Evolutionary conservation across 2,329 filamentous ascomycete genomes (phyloP).

Genomic region (Aurifilum marmelostoma): DNA sequence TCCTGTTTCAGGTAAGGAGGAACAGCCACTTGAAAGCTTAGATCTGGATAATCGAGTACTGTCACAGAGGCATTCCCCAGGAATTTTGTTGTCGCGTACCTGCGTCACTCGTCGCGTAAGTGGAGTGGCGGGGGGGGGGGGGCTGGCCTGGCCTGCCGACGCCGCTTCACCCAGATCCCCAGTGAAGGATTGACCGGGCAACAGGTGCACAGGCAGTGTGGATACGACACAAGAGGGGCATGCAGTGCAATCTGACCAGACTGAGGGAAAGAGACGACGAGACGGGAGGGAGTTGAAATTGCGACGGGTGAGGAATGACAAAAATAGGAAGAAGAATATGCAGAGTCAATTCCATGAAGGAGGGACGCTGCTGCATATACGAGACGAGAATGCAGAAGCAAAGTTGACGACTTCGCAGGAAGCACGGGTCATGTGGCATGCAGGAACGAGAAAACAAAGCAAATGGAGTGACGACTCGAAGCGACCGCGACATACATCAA

Average conservation of each 20-base stretch:
- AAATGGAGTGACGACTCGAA: not conserved
- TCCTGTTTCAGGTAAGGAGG: constrained; percentile 5
- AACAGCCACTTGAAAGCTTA: not conserved
- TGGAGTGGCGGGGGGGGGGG: not conserved
- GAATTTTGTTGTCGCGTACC: constrained; percentile 13
- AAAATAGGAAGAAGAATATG: not conserved
- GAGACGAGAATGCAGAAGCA: not conserved
- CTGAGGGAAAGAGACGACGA: not conserved
- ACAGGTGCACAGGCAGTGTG: constrained; percentile 14
- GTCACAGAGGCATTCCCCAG: not conserved
- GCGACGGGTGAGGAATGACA: not conserved
- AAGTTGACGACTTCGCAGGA: not conserved
- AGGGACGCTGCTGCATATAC: constrained; percentile 3
- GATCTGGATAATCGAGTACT: not conserved
- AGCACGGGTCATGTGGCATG: not conserved
- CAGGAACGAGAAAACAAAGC: not conserved
- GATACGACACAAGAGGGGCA: not conserved
- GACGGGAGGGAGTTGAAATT: not conserved
- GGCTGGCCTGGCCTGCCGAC: not conserved
- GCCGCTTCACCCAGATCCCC: not conserved
- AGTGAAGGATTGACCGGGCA: constrained; percentile 20
- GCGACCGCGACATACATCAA: not conserved
- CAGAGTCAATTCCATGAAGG: not conserved
- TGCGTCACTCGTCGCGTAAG: constrained; percentile 22
- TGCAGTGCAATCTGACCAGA: not conserved